Conservation (phyloP, 2,329 filamentous ascomycete genomes). For the Colletotrichum spinosum region DNA sequence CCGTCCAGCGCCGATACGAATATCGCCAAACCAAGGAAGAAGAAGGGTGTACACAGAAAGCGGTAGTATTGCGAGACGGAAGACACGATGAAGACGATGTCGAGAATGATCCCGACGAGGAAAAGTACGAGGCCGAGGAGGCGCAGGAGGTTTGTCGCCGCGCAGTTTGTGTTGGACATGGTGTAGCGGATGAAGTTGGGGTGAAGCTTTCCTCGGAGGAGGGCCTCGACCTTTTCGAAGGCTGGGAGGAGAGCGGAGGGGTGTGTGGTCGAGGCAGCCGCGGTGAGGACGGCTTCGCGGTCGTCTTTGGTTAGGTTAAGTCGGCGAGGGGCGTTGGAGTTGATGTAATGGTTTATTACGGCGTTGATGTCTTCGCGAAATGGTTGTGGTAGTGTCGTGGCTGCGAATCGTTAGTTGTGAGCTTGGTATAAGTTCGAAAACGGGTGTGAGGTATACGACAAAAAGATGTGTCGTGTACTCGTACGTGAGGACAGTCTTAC, state of each 20-base stretch:
- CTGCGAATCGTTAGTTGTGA: background rate
- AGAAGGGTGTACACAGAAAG: conserved; percentile 45
- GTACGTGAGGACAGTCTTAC: conserved; percentile 18
- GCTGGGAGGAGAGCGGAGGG: conserved; percentile 56
- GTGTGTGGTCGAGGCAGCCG: conserved; percentile 56
- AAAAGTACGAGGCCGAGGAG: conserved; percentile 40
- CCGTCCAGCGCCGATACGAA: conserved; percentile 50
- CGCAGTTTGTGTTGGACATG: conserved; percentile 51
- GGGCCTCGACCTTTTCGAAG: conserved; percentile 50
- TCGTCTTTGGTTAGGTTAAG: conserved; percentile 53
- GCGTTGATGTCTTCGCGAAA: conserved; percentile 53
- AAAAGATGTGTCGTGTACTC: conserved; percentile 28
- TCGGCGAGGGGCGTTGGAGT: conserved; percentile 46
- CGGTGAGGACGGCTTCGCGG: conserved; percentile 52
- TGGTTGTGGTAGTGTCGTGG: conserved; percentile 45
- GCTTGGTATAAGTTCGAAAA: too few species aligned
- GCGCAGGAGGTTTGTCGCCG: conserved; percentile 47
- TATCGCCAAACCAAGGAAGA: conserved; percentile 49
- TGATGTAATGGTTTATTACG: conserved; percentile 54
- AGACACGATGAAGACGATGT: conserved; percentile 48
- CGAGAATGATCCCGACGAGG: conserved; percentile 44
- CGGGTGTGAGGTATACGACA: too few species aligned
- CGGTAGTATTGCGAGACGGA: conserved; percentile 43
- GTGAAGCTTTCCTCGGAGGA: conserved; percentile 51
- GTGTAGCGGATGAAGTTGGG: conserved; percentile 54